Evolutionary conservation across 345 rosid species (phyloP).

Genomic region (Corchorus capsularis): DNA sequence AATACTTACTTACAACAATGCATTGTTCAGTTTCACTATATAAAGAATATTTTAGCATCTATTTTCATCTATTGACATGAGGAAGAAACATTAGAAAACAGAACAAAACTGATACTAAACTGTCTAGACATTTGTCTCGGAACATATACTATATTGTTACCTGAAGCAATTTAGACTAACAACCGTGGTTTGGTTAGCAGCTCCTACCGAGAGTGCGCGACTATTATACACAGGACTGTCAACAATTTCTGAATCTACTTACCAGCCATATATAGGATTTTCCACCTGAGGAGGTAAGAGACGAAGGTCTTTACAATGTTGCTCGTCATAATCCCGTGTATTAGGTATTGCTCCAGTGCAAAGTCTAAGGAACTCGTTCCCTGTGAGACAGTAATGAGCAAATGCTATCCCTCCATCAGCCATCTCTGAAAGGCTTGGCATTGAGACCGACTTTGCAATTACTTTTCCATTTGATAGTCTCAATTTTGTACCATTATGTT

Average conservation of each 20-base stretch:
- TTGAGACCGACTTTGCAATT: conserved; percentile 49
- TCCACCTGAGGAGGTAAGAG: conserved; percentile 84
- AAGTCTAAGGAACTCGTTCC: conserved; percentile 80
- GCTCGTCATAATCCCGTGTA: conserved; percentile 73
- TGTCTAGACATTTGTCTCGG: conserved; percentile 1
- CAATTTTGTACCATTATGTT: conserved; percentile 14
- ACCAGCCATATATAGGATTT: conserved; percentile 84
- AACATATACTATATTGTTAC: background rate
- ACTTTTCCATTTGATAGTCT: conserved; percentile 29
- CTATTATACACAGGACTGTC: conserved; percentile 17
- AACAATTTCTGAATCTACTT: conserved; percentile 15
- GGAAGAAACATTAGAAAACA: background rate
- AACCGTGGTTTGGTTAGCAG: conserved; percentile 7
- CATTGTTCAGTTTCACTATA: background rate
- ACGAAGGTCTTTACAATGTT: conserved; percentile 84
- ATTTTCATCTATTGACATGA: conserved; percentile 14
- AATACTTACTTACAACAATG: background rate
- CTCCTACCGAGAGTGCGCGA: conserved; percentile 18
- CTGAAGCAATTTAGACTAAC: conserved; percentile 10
- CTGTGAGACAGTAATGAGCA: conserved; percentile 80
- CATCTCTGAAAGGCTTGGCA: conserved; percentile 61
- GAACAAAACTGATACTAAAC: conserved; percentile 22
- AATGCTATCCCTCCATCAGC: conserved; percentile 90
- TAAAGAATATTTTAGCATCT: conserved; percentile 8
- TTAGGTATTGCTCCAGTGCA: conserved; percentile 90